Evolutionary conservation across 805 yeast species (phyloP), one percentile per base, ranked within the genome.

Genomic region (Kuraishia piskuri): DNA sequence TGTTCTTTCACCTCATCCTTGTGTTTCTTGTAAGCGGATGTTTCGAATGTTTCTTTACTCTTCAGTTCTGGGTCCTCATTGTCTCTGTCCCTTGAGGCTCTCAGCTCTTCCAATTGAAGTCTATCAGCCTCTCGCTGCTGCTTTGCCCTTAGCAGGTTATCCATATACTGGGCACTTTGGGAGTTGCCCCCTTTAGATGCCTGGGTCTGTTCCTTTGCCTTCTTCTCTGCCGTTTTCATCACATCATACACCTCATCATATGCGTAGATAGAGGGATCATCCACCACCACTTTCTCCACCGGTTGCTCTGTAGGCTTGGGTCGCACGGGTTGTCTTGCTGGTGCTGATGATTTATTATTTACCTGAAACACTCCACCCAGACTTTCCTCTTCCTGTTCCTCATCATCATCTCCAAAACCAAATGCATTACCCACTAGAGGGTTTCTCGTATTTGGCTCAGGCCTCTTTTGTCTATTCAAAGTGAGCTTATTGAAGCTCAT

Each of bases 161-260:
- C 65, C 52, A 82, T 69, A 55, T 78, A 76, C 53, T 45, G 22
- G 10, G 47, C 47, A 20, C 22, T 22, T 21, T 20, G 22, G 9
- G 47, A 20, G n/a, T 66, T 67, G 1, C 72, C 58, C 49, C 63
- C 56, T 25, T 23, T 25, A 4, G 36, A 8, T 0, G 49, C 53
- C 9, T 22, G 40, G 31, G 40, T 47, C 46, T 17, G 49, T 14
- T 37, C 48, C 24, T 14, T 50, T 44, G 48, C 47, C 37, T 17
- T n/a, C 50, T 37, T 53, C 45, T 61, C 59, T 25, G 57, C 55
- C 8, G 53, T 51, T 50, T 73, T 71, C 60, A 78, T 70, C 2
- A 65, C 63, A 46, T 78, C 83, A 53, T 73, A 75, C 1, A 72
- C 74, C 49, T 74, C 81, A 54, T 78, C 84, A 56, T 75, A 78